Base-by-base conservation (phyloP, 306 rosid species). In the Malus sylvestris region DNA sequence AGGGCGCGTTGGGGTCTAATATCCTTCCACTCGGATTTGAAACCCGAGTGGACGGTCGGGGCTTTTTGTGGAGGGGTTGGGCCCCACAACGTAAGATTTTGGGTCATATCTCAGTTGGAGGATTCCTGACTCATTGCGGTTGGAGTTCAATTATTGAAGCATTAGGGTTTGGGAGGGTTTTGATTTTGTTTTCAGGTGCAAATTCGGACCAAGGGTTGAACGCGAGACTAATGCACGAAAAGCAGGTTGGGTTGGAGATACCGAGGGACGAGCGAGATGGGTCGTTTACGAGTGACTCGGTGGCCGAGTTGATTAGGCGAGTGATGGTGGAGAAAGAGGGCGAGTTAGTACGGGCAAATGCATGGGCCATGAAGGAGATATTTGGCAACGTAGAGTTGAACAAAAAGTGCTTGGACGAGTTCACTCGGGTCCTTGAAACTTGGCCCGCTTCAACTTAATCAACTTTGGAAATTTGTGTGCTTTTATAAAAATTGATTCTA, bases 101-200 rank as follows among this genome's bases (percentile, higher is more conserved):
- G 23, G 40, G 42, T 0, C 81, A 81, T 66, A 0, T 32, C 0
- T 23, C 85, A 0, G 4, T 77, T 2, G 79, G 79, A 0, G 85
- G 78, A 7, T 35, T 81, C 67, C 52, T 81, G 58, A 81, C 85
- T 30, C 85, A 72, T 2, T 67, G 81, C 3, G 79, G 81, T 32
- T 81, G 85, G 81, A 67, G 72, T 19, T 81, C 85, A 1, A 59
- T 77, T 14, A 33, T 81, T 3, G 79, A 81, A 52, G 81, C 51
- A 0, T 67, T 81, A 6, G 75, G 67, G 29, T 45, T 67, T 0
- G 81, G 85, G 1, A n/a, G 23, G 40, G 49, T 52, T 3, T 49
- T 81, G 67, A 29, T 77, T 7, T 67, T 81, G 13, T 60, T 77
- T 77, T 55, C 76, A 0, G 78, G 78, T 18, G 67, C 38, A 1